Evolutionary conservation across 192 early-diverging fungal genomes (phyloP), one percentile per base, ranked within the genome.

Genomic region (Entophlyctis luteolus): DNA sequence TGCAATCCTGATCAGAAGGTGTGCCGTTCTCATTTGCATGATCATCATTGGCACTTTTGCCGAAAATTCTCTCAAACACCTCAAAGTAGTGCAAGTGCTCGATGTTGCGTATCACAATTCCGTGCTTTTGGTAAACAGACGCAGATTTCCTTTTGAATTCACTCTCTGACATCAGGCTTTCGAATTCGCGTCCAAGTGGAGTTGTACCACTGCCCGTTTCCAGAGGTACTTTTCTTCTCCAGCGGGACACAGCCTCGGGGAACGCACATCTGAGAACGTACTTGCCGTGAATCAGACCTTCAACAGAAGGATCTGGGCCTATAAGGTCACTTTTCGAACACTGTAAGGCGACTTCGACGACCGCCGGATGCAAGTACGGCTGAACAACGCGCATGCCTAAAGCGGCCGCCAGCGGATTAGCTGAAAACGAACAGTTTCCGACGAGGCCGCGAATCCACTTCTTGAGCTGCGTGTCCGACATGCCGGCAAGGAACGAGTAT

Each of bases 141-240:
- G 65, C 49, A 46, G 74, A 68, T 32, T 71, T 71, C 0, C 4
- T 20, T 38, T 55, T 54, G 32, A 86, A 60, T 37, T 53, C 36
- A 0, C 29, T 54, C 29, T 4, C n/a, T 36, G 70, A 56, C 1
- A 65, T 33, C 48, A 68, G 56, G 27, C 16, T 25, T 38, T 65
- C 70, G 34, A 85, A 78, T 35, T 82, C 22, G 48, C 77, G 72
- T 0, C 84, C 81, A 46, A 89, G 48, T 12, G 79, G 70, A 0
- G 85, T 83, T 1, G 84, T 86, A 0, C 86, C 86, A 3, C 76
- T 65, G 10, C 88, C 88, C 16, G 77, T 76, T 52, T 89, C 88
- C 57, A 88, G 83, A 0, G 88, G 86, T 28, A 86, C 85, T 72
- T 89, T 89, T 47, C 69, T 79, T n/a, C 88, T 69, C 72, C 79